A percentile compares a stretch with the other conserved stretches of the same genome.
phyloP scores from a whole-genome alignment of 2,329 filamentous ascomycete genomes.

The Curvularia sp. region DNA sequence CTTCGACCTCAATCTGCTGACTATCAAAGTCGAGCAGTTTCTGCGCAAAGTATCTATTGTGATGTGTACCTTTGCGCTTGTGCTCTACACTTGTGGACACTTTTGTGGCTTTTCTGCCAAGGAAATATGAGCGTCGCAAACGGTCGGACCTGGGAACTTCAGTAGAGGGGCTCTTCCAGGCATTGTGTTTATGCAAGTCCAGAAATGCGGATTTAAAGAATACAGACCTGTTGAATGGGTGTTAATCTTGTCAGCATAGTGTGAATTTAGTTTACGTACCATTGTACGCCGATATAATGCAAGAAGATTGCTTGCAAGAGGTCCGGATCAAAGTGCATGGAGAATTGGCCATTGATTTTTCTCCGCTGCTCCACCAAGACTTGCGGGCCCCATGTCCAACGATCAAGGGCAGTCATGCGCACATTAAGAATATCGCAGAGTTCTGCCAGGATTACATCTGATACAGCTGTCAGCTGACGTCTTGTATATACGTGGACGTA shows the following conservation, averaged over 20 bases:
- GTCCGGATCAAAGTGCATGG: conserved; percentile 43
- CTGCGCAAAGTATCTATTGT: conserved; percentile 34
- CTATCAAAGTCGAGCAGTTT: conserved; percentile 36
- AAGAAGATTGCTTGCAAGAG: conserved; percentile 45
- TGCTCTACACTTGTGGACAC: conserved; percentile 23
- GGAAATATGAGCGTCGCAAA: conserved; percentile 37
- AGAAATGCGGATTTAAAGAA: conserved; percentile 40
- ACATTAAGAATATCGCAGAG: conserved; percentile 46
- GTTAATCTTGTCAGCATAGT: background rate
- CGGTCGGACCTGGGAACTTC: conserved; percentile 29
- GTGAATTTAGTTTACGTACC: conserved; percentile 9
- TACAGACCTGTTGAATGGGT: conserved; percentile 27
- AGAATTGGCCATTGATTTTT: conserved; percentile 40
- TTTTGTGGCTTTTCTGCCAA: conserved; percentile 21
- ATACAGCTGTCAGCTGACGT: background rate
- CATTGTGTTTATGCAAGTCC: conserved; percentile 25
- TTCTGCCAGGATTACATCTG: conserved; percentile 39
- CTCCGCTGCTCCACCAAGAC: conserved; percentile 41
- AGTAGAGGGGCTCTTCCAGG: conserved; percentile 31
- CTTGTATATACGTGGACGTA: background rate
- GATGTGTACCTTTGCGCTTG: conserved; percentile 30
- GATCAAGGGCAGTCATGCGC: conserved; percentile 36
- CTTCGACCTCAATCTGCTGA: conserved; percentile 33
- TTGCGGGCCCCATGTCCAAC: conserved; percentile 43
- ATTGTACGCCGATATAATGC: conserved; percentile 43